Conservation (phyloP, 148 eudicot species). For the Salicornia ramosissima region DNA sequence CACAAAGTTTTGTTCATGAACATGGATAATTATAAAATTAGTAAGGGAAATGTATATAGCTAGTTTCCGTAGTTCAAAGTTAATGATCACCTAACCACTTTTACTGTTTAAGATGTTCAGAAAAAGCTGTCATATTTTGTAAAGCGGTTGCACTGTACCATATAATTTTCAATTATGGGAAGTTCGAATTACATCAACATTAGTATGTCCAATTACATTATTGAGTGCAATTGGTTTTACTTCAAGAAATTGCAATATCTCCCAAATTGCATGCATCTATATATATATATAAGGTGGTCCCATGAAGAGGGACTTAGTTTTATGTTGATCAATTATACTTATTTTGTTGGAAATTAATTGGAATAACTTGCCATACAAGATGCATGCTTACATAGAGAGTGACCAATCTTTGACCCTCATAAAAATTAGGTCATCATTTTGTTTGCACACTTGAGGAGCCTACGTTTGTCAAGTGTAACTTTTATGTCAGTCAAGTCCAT, state of each 20-base stretch:
- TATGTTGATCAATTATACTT: background rate
- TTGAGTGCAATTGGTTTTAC: background rate
- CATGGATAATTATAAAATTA: constrained; percentile 8
- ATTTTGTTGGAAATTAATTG: constrained; percentile 6
- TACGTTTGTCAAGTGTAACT: background rate
- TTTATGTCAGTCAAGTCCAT: background rate
- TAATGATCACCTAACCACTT: background rate
- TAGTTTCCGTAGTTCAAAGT: too few relatives aligned
- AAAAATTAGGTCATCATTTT: background rate
- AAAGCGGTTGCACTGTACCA: too few relatives aligned
- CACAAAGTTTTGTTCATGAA: background rate
- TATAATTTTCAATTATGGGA: background rate
- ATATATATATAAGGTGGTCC: background rate
- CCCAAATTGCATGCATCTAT: background rate
- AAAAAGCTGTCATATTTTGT: background rate
- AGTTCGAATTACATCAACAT: background rate
- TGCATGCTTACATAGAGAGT: constrained; percentile 4
- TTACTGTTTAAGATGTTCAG: background rate
- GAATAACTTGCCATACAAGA: constrained; percentile 5
- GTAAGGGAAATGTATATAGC: too few relatives aligned
- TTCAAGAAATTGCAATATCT: constrained; percentile 16
- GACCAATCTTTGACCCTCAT: background rate
- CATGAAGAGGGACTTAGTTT: constrained; percentile 2
- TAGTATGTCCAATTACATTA: background rate
- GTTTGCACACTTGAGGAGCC: constrained; percentile 5